Evolutionary conservation across 257 asterid species (phyloP).

Genomic region (Gentiana macrophylla): DNA sequence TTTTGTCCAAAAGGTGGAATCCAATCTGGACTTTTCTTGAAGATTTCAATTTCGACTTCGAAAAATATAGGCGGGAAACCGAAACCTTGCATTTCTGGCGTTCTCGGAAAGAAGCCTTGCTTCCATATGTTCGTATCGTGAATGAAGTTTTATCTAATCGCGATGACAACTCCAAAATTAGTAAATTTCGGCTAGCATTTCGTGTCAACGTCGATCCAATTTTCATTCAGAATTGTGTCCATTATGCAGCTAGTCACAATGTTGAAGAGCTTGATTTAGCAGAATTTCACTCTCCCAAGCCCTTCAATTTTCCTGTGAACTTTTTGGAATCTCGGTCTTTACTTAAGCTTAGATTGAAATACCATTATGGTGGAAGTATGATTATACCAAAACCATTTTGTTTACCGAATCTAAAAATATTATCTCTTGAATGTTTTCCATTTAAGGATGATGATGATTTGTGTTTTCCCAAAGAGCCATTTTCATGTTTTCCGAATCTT

Average conservation of each 20-base stretch:
- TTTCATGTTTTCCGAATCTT: too few relatives aligned
- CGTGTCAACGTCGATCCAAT: background rate
- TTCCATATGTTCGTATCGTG: slow-evolving; percentile 7
- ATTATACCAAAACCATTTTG: too few relatives aligned
- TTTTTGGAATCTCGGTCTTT: slow-evolving; percentile 6
- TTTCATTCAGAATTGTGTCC: slow-evolving; percentile 11
- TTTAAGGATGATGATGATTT: too few relatives aligned
- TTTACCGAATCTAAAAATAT: too few relatives aligned
- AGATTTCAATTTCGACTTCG: slow-evolving; percentile 7
- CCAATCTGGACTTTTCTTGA: slow-evolving; percentile 12
- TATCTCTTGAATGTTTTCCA: too few relatives aligned
- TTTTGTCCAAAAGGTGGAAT: slow-evolving; percentile 16
- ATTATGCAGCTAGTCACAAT: slow-evolving; percentile 17
- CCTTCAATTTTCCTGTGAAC: slow-evolving; percentile 8
- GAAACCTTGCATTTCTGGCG: too few relatives aligned
- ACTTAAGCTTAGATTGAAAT: slow-evolving; percentile 7
- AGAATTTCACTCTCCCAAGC: background rate
- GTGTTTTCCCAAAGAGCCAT: too few relatives aligned
- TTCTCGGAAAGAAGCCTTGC: background rate
- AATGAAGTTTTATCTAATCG: slow-evolving; percentile 11
- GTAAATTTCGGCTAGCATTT: slow-evolving; percentile 5
- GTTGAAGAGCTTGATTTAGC: slow-evolving; percentile 13
- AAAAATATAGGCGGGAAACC: background rate
- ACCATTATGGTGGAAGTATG: background rate
- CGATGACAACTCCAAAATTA: slow-evolving; percentile 1